These are phyloP conservation scores for Camellia sinensis DNA, from an alignment of 148 eudicot species.

Conservation along the genomic window DNA sequence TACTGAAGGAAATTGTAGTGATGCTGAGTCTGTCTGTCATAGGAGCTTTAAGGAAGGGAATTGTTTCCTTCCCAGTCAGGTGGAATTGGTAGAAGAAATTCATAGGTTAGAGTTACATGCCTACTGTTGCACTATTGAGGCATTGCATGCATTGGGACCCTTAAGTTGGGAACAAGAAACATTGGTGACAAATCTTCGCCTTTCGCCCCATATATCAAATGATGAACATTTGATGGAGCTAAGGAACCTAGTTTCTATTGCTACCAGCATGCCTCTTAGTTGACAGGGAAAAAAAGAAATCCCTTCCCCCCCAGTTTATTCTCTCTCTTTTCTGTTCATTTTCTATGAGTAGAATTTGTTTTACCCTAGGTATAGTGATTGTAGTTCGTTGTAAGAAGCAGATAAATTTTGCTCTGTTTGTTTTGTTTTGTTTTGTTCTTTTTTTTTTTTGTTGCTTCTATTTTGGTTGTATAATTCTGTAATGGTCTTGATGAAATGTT, in stretches of 20 bases:
- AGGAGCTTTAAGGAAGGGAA: constrained; percentile 41
- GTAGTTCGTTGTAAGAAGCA: constrained; percentile 44
- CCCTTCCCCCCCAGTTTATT: neutral
- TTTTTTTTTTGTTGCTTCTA: constrained; percentile 18
- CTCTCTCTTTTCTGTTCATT: constrained; percentile 7
- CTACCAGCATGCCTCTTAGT: constrained; percentile 45
- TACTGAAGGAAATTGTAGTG: constrained; percentile 51
- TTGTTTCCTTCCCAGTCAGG: constrained; percentile 31
- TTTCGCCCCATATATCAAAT: constrained; percentile 75
- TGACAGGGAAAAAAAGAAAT: constrained; percentile 27
- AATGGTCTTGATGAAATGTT: constrained; percentile 19
- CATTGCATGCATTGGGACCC: constrained; percentile 82
- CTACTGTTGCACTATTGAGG: constrained; percentile 69
- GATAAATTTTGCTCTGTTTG: neutral
- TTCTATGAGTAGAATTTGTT: constrained; percentile 8
- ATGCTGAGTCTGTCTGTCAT: constrained; percentile 65
- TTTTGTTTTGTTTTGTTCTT: no score
- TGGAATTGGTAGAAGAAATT: constrained; percentile 48
- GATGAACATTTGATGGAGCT: constrained; percentile 87
- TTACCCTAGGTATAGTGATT: neutral
- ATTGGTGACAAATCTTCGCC: constrained; percentile 77
- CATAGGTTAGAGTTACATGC: constrained; percentile 89
- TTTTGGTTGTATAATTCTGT: constrained; percentile 20
- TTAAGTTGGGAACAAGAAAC: constrained; percentile 91
- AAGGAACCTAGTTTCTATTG: constrained; percentile 58